Conservation (phyloP, 345 rosid genomes). For the Cardamine chenopodiifolia region DNA sequence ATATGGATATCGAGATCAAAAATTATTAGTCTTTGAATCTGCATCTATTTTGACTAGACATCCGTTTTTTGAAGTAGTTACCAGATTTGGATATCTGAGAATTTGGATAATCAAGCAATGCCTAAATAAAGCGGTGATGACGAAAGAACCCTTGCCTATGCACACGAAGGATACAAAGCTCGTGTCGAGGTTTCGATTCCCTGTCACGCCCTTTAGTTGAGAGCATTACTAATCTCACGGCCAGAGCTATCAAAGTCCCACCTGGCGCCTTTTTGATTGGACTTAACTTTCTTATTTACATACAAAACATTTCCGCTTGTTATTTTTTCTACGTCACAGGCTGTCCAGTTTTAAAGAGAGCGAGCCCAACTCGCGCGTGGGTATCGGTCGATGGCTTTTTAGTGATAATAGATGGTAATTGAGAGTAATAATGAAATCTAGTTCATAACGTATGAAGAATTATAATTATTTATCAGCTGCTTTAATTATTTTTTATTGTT, state of each 20-base stretch:
- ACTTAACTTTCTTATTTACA: neutral
- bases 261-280: conserved; percentile 22
- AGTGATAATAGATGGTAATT: neutral
- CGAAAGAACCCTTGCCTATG: neutral
- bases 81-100: too few relatives aligned
- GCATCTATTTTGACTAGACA: too few relatives aligned
- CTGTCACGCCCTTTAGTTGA: neutral
- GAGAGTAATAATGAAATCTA: conserved; percentile 25
- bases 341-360: conserved; percentile 16
- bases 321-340: conserved; percentile 31
- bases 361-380: conserved; percentile 30
- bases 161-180: conserved; percentile 3
- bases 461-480: conserved; percentile 33
- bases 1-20: too few relatives aligned
- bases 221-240: conserved; percentile 17
- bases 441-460: conserved; percentile 29
- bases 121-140: neutral
- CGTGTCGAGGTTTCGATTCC: conserved; percentile 22
- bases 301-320: conserved; percentile 11
- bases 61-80: too few relatives aligned
- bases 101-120: too few relatives aligned
- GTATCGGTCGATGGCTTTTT: neutral
- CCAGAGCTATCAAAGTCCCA: neutral
- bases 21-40: too few relatives aligned
- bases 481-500: neutral